Evolutionary conservation across 257 asterid genomes (phyloP), one percentile per base, ranked within the genome.

Genomic region (Forsythia suspensa): DNA sequence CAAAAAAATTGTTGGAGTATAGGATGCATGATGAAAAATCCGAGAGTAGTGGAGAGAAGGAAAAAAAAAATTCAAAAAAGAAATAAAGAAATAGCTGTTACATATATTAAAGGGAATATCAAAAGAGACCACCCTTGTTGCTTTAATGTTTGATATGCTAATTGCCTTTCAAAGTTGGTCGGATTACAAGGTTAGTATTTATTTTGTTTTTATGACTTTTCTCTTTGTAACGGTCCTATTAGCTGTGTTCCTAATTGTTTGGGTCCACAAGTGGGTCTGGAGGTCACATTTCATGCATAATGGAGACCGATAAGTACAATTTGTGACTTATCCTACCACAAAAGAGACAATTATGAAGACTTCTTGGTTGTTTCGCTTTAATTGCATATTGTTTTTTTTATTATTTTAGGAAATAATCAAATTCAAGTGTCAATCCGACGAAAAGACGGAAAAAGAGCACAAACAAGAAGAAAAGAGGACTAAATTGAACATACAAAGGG

Each of bases 261-360:
- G 46, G n/a, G 59, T 76, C 74, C 72, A 69, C 71, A 15, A 71
- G 86, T 82, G 52, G 52, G 84, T 24, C 70, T 83, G 57, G 68
- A 74, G 46, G 86, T 79, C 84, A 79, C 67, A 11, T 69, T 11
- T 79, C 88, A 72, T 20, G 72, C 6, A 77, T 72, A 61, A 10
- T 12, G 65, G 34, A 21, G 34, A 29, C 34, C n/a, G n/a, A n/a
- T n/a, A n/a, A n/a, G n/a, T n/a, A n/a, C n/a, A n/a, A n/a, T n/a
- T n/a, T n/a, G n/a, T n/a, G n/a, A n/a, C n/a, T n/a, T n/a, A n/a
- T n/a, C n/a, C n/a, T n/a, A n/a, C n/a, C n/a, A n/a, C n/a, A n/a
- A n/a, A n/a, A n/a, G n/a, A n/a, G n/a, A n/a, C n/a, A n/a, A n/a
- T n/a, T n/a, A n/a, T n/a, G n/a, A n/a, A n/a, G n/a, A n/a, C n/a